These are phyloP conservation scores for Colletotrichum gigasporum DNA, from an alignment of 2,329 filamentous ascomycete genomes.

Conservation along the genomic window DNA sequence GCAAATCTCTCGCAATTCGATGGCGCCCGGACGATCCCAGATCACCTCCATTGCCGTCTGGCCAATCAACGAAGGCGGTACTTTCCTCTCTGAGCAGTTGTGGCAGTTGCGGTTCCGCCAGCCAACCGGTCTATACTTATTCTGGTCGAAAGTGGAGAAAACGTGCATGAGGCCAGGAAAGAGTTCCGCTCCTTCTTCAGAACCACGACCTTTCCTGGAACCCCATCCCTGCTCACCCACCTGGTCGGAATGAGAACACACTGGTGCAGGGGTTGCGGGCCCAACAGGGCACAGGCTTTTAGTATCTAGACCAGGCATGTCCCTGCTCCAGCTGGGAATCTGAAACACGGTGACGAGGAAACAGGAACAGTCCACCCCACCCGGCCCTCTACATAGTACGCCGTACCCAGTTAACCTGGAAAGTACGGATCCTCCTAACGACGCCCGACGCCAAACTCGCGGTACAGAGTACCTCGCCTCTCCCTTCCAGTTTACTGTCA, in stretches of 20 bases:
- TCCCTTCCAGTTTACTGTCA: too few species aligned
- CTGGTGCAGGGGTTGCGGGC: background rate
- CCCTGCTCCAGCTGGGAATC: constrained; percentile 4
- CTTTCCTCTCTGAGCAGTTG: constrained; percentile 23
- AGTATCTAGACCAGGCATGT: too few species aligned
- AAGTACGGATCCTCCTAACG: too few species aligned
- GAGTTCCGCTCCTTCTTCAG: constrained; percentile 7
- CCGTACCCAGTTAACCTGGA: too few species aligned
- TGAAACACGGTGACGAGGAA: constrained; percentile 25
- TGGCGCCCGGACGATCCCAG: constrained; percentile 23
- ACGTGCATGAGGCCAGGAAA: background rate
- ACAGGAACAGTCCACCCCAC: background rate
- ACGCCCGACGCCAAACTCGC: too few species aligned
- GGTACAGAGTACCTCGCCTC: too few species aligned
- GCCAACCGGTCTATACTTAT: background rate
- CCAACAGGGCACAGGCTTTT: too few species aligned
- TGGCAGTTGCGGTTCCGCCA: background rate
- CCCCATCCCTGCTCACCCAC: constrained; percentile 5
- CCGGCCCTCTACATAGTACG: background rate
- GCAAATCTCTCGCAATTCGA: constrained; percentile 17
- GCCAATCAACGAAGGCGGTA: constrained; percentile 1
- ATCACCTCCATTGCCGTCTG: background rate
- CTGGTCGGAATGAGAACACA: constrained; percentile 9
- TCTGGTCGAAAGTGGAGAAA: background rate
- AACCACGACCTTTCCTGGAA: constrained; percentile 9